These are phyloP conservation scores for Ascomycota sp. DNA, from an alignment of 2,329 filamentous ascomycete species.

Conservation along the genomic window DNA sequence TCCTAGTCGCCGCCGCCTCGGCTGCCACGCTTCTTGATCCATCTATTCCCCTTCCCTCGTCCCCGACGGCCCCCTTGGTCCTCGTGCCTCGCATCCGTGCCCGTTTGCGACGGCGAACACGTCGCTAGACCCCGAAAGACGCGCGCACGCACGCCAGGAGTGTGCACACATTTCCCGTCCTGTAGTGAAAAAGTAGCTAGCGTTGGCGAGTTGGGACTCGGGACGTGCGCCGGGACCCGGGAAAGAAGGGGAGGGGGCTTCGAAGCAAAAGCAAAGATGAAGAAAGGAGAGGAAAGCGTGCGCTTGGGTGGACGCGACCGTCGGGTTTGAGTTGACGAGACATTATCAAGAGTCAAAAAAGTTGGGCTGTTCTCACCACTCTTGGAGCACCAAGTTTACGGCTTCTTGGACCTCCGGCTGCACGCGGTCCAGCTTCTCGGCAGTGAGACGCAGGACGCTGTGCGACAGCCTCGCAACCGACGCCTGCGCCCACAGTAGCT, in stretches of 20 bases:
- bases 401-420: conserved; percentile 43
- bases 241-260: too few relatives aligned
- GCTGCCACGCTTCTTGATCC: conserved; percentile 17
- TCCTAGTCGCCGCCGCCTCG: conserved; percentile 46
- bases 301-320: conserved; percentile 60
- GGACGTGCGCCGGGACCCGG: too few relatives aligned
- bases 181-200: too few relatives aligned
- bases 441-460: conserved; percentile 44
- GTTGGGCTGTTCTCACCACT: conserved; percentile 26
- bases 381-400: conserved; percentile 22
- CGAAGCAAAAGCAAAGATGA: too few relatives aligned
- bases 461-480: conserved; percentile 23
- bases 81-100: too few relatives aligned
- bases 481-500: conserved; percentile 7
- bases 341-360: conserved; percentile 1
- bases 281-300: too few relatives aligned
- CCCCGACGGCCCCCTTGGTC: conserved; percentile 46
- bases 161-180: too few relatives aligned
- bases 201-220: too few relatives aligned
- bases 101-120: too few relatives aligned
- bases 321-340: conserved; percentile 24
- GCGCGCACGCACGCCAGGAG: too few relatives aligned
- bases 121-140: too few relatives aligned
- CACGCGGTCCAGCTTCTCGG: conserved; percentile 82
- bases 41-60: conserved; percentile 1